Conservation (phyloP, 345 rosid species). For the Brassica nigra region DNA sequence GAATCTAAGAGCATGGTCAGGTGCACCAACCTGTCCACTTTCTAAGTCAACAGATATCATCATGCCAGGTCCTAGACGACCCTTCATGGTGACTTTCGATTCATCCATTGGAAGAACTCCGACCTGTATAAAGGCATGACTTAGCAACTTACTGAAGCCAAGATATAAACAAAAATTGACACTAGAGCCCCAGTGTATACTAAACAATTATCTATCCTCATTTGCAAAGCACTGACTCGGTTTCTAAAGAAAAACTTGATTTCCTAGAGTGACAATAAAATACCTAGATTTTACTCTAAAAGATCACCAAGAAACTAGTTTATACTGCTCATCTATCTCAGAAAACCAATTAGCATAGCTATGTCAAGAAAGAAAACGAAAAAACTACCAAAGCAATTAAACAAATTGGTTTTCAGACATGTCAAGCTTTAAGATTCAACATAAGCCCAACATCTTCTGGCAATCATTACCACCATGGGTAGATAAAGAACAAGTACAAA, state of each 20-base stretch:
- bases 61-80: slow-evolving; percentile 99
- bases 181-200: not conserved
- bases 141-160: slow-evolving; percentile 25
- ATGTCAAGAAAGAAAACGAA: slow-evolving; percentile 7
- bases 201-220: slow-evolving; percentile 7
- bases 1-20: slow-evolving; percentile 19
- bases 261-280: not conserved
- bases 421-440: slow-evolving; percentile 35
- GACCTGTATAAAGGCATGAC: slow-evolving; percentile 56
- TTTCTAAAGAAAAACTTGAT: not conserved
- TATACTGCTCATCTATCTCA: slow-evolving; percentile 12
- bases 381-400: not conserved
- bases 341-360: not conserved
- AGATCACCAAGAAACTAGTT: slow-evolving; percentile 14
- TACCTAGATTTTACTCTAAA: slow-evolving; percentile 5
- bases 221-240: slow-evolving; percentile 16
- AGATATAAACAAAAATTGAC: slow-evolving; percentile 1
- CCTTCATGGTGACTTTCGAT: slow-evolving; percentile 88
- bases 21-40: slow-evolving; percentile 81
- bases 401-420: slow-evolving; percentile 36
- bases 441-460: slow-evolving; percentile 35
- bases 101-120: slow-evolving; percentile 98
- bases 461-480: slow-evolving; percentile 28
- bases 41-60: slow-evolving; percentile 92
- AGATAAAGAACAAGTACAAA: slow-evolving; percentile 26